Evolutionary conservation across 305 asterid genomes (phyloP).

Genomic region (Fraxinus platypoda): DNA sequence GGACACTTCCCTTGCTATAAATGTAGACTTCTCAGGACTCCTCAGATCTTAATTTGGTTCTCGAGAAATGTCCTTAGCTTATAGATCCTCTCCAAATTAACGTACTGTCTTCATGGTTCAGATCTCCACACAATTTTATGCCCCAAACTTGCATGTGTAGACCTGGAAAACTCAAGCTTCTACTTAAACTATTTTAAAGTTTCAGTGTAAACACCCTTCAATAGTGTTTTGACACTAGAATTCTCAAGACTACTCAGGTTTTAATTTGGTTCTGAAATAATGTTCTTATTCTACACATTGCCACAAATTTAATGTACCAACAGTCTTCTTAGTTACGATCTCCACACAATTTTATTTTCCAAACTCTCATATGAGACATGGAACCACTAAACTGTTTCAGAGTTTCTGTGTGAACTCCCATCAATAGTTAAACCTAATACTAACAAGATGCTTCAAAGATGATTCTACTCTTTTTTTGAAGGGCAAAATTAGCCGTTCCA

Average conservation of each 20-base stretch:
- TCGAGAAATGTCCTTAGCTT: neutral
- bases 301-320: neutral
- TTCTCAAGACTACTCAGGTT: neutral
- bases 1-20: neutral
- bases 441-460: constrained; percentile 7
- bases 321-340: neutral
- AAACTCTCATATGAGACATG: neutral
- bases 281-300: neutral
- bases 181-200: neutral
- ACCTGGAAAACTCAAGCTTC: neutral
- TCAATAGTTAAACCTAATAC: neutral
- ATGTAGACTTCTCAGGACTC: neutral
- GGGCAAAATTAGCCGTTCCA: neutral
- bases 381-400: neutral
- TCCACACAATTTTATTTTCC: neutral
- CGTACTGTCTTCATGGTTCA: neutral
- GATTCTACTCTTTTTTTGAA: neutral
- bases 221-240: neutral
- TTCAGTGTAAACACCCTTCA: neutral
- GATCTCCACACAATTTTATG: neutral
- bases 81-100: neutral
- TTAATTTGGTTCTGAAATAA: neutral
- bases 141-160: neutral
- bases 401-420: neutral
- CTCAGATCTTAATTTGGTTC: neutral